These are phyloP conservation scores for Alternaria sp. DNA, from an alignment of 2,329 filamentous ascomycete genomes.

Conservation along the genomic window DNA sequence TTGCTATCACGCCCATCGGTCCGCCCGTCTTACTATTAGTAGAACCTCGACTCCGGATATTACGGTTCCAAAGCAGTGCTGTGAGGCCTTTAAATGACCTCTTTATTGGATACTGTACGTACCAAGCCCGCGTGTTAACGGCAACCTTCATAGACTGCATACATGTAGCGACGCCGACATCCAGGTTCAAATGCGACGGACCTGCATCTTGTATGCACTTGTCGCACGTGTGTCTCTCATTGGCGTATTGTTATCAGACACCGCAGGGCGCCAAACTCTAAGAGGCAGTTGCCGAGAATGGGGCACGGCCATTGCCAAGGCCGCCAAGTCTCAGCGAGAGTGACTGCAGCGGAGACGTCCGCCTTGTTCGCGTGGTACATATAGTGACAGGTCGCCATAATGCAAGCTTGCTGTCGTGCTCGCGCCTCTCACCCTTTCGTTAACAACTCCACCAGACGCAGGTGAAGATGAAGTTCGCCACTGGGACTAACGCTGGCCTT, in stretches of 20 bases:
- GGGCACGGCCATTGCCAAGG: constrained; percentile 32
- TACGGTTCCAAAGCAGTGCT: neutral
- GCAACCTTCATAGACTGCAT: neutral
- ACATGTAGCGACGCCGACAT: constrained; percentile 14
- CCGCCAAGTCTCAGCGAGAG: neutral
- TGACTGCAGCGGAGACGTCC: constrained; percentile 18
- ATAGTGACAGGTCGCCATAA: constrained; percentile 13
- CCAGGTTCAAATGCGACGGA: constrained; percentile 20
- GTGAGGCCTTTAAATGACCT: neutral
- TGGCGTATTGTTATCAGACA: constrained; percentile 38
- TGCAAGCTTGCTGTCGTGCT: constrained; percentile 7
- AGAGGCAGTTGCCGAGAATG: constrained; percentile 42
- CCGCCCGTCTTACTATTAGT: neutral
- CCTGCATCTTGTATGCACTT: constrained; percentile 15
- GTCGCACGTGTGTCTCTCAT: constrained; percentile 40
- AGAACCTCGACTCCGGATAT: neutral
- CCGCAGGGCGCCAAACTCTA: constrained; percentile 16
- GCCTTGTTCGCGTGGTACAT: constrained; percentile 18
- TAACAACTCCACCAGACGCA: neutral
- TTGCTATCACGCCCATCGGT: neutral
- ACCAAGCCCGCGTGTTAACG: constrained; percentile 21
- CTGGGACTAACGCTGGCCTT: constrained; percentile 19
- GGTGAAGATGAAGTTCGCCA: constrained; percentile 35
- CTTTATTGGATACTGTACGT: neutral
- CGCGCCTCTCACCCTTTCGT: neutral